Evolutionary conservation across 2,329 filamentous ascomycete genomes (phyloP), one percentile per base, ranked within the genome.

Genomic region (Neodidymelliopsis sp.): DNA sequence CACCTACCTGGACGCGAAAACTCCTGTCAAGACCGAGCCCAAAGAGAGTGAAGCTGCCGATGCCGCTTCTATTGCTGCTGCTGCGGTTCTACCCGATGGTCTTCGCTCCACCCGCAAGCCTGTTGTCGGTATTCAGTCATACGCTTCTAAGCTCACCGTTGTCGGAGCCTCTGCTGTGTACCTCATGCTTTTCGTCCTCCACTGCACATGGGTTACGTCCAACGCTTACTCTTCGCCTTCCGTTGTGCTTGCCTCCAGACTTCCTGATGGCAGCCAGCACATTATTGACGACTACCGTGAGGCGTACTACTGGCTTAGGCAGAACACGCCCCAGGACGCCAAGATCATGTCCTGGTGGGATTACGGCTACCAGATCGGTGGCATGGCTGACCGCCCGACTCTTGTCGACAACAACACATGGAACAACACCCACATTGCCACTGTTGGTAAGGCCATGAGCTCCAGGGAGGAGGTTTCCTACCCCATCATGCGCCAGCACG

Each of bases 301-400:
- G 82, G 94, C 94, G 2, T 99, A 99, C 78, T 96, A 99, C 78
- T 99, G 94, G 94, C 86, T 99, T 38, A 89, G 94, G 57, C 94
- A 99, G 76, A 99, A 99, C 80, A 99, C 95, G 8, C 83, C 88
- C 53, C 84, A 93, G 60, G 90, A 97, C 65, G 92, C 95, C 70
- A 99, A 97, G 83, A 89, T 99, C 71, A 97, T 97, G 93, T 94
- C 92, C 1, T 99, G 94, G 94, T 99, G 94, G 94, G 94, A 99
- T 73, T 99, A 99, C 69, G 94, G 94, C 59, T 99, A 99, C 79
- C 94, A 99, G 78, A 99, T 99, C 74, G 94, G 94, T 78, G 94
- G 94, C 61, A 99, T 99, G 94, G 94, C 94, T 38, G 94, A 99
- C 74, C 85, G 94, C 44, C 94, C 94, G 24, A 99, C 94, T 1